Conservation (phyloP, 257 asterid genomes). For the Ballota nigra region DNA sequence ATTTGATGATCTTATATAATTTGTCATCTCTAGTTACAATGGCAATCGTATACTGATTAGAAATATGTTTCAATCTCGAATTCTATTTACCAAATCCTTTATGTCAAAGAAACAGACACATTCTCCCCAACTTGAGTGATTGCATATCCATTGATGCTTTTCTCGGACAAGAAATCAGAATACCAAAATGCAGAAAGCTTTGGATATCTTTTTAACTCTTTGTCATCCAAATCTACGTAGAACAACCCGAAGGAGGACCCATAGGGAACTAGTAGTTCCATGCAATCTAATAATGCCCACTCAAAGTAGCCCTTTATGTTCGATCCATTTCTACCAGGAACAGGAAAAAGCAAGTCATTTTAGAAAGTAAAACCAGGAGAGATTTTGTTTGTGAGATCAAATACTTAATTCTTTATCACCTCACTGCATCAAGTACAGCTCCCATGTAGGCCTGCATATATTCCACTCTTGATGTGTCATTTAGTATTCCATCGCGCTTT, state of each 20-base stretch:
- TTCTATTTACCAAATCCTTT: too few relatives aligned
- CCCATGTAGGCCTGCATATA: constrained; percentile 50
- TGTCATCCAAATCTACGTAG: constrained; percentile 60
- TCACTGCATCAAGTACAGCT: constrained; percentile 43
- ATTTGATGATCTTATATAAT: too few relatives aligned
- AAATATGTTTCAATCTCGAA: too few relatives aligned
- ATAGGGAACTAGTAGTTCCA: constrained; percentile 49
- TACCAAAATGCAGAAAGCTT: constrained; percentile 53
- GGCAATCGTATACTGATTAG: too few relatives aligned
- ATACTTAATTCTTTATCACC: constrained; percentile 20
- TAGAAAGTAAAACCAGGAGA: background rate
- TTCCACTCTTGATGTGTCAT: constrained; percentile 41
- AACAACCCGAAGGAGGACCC: constrained; percentile 35
- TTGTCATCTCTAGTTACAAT: too few relatives aligned
- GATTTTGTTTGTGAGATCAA: background rate
- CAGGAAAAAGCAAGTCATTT: background rate
- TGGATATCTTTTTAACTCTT: constrained; percentile 36
- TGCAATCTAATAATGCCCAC: constrained; percentile 62
- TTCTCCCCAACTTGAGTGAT: constrained; percentile 10
- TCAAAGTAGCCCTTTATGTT: constrained; percentile 49
- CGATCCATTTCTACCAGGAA: constrained; percentile 45
- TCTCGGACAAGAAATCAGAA: constrained; percentile 44
- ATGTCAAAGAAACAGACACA: background rate
- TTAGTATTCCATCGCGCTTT: constrained; percentile 38
- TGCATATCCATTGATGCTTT: constrained; percentile 5